Base-by-base conservation (phyloP, 345 rosid species). In the Luvunga scandens region DNA sequence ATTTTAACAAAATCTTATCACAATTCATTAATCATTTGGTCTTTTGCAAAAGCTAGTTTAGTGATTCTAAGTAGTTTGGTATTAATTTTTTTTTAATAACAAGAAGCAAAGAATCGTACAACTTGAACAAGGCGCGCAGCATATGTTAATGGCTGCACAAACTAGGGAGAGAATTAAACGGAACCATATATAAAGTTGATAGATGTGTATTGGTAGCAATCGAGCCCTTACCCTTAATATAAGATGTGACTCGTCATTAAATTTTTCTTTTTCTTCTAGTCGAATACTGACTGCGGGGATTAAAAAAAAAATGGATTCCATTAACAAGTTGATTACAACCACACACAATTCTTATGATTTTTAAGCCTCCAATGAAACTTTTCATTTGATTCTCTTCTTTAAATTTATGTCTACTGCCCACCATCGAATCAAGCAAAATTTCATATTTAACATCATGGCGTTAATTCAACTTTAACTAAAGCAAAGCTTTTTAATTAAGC, bases 401-500 rank as follows among this genome's bases (percentile, higher is more conserved):
- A 73, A 39, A 56, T 64, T 38, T 56, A 55, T 76, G 73, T 27
- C 68, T 60, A 9, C 25, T 34, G 62, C 22, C 33, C 53, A 48
- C 22, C 5, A 21, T 0, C 71, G 21, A 63, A 75, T 64, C 39
- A 60, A 63, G 66, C 57, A 62, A 75, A 45, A 62, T 71, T 55
- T 28, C 8, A 34, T 63, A 71, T 80, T 75, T 71, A 69, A 39
- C 53, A 13, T 53, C 38, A 71, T 75, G 66, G 53, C 55, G 18
- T 36, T 16, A 9, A 16, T 38, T 57, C 18, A 66, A 57, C 71
- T 45, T 19, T 24, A 19, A 31, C 38, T 42, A 69, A 69, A 71
- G 77, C 77, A 77, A 70, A 64, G 67, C 77, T 45, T 64, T 77
- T 73, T 12, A 13, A 45, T 45, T 63, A 63, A 6, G 75, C 66